phyloP scores from a whole-genome alignment of 305 asterid genomes.

The Solanum hybrid region DNA sequence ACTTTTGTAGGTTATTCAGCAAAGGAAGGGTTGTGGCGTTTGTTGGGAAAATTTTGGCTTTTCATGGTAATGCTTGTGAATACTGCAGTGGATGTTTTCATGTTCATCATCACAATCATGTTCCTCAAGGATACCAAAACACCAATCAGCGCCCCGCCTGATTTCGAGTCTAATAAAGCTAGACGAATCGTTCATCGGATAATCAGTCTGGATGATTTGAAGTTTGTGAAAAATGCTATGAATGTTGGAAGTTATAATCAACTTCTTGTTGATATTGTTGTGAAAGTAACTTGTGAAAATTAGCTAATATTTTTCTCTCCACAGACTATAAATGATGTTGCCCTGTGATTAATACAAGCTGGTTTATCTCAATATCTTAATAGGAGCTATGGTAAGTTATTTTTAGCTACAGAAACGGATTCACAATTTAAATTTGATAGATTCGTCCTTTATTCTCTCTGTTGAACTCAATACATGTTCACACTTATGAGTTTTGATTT shows the following conservation, averaged over 20 bases:
- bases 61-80: too few species aligned
- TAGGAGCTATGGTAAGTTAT: slow-evolving; percentile 23
- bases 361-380: slow-evolving; percentile 35
- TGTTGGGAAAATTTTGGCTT: too few species aligned
- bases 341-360: slow-evolving; percentile 26
- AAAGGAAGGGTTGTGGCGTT: too few species aligned
- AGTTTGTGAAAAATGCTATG: slow-evolving; percentile 16
- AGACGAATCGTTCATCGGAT: slow-evolving; percentile 20
- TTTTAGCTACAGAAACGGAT: too few species aligned
- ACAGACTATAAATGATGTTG: slow-evolving; percentile 36
- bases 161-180: slow-evolving; percentile 1
- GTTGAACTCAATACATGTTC: too few species aligned
- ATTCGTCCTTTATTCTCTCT: too few species aligned
- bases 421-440: too few species aligned
- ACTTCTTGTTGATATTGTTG: not conserved
- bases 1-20: too few species aligned
- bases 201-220: slow-evolving; percentile 18
- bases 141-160: not conserved
- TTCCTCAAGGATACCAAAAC: too few species aligned
- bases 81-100: too few species aligned
- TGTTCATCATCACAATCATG: too few species aligned
- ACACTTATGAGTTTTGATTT: not conserved
- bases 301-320: not conserved
- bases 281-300: not conserved
- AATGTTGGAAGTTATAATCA: slow-evolving; percentile 9